Conservation (phyloP, 768 basidiomycete genomes). For the Hygrocybe punicea region DNA sequence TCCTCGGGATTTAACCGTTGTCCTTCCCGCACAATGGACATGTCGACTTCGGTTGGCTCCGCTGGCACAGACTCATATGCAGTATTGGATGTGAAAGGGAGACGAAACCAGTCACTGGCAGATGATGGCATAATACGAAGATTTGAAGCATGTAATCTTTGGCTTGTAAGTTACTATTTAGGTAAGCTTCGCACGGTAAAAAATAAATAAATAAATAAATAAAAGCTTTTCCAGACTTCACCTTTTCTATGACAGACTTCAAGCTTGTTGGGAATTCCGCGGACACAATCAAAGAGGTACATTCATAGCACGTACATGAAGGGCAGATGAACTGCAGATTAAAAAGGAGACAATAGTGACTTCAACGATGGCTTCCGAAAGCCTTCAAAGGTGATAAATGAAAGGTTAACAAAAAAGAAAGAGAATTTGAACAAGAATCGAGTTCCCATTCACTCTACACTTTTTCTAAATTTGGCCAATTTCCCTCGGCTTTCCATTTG, state of each 20-base stretch:
- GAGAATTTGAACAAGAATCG: background rate
- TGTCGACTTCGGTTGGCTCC: slow-evolving; percentile 1
- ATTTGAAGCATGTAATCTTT: no score
- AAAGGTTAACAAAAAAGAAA: background rate
- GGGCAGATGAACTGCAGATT: no score
- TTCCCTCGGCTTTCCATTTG: slow-evolving; percentile 75
- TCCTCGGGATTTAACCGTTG: slow-evolving; percentile 33
- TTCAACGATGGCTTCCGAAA: no score
- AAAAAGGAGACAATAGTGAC: background rate
- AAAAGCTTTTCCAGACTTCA: no score
- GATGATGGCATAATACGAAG: background rate
- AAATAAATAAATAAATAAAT: no score
- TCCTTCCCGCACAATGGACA: slow-evolving; percentile 26
- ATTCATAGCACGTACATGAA: no score
- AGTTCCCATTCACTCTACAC: background rate
- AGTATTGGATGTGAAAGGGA: background rate
- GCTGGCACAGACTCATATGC: slow-evolving; percentile 16
- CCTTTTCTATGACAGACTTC: no score
- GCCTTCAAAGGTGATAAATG: no score
- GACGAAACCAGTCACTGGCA: background rate
- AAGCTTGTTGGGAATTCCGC: no score
- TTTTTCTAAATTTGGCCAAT: slow-evolving; percentile 40
- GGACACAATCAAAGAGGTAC: background rate
- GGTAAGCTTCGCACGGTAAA: no score
- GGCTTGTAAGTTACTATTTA: no score